Conservation (phyloP, 257 asterid species). For the Solanum sitiens region DNA sequence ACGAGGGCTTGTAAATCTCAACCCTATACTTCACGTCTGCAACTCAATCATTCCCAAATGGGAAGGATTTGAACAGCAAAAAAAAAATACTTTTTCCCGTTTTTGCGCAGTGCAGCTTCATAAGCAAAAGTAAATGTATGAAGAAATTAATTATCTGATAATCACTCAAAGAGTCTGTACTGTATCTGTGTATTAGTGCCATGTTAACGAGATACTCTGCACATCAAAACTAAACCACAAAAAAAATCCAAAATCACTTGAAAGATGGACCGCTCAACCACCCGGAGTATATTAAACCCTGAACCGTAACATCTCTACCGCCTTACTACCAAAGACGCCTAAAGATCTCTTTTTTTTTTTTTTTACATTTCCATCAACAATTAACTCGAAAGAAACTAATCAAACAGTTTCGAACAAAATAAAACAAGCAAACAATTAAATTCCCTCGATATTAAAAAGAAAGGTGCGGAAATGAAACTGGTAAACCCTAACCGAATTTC, state of each 20-base stretch:
- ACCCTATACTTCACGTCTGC: neutral
- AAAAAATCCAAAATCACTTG: neutral
- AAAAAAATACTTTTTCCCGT: too few species aligned
- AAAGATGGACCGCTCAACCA: neutral
- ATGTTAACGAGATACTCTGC: neutral
- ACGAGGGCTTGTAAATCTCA: neutral
- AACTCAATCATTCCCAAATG: neutral
- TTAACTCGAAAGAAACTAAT: neutral
- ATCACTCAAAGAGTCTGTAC: neutral
- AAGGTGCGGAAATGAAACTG: neutral
- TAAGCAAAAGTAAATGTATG: neutral
- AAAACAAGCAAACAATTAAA: neutral
- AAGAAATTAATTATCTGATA: neutral
- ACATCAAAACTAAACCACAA: neutral
- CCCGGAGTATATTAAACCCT: neutral
- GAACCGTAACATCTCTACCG: neutral
- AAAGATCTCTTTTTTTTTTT: neutral
- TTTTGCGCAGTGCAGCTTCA: neutral
- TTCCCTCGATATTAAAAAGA: neutral
- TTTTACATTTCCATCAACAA: neutral
- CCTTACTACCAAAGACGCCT: neutral
- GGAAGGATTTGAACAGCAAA: neutral
- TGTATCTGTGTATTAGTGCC: neutral
- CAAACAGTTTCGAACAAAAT: neutral
- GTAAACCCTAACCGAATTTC: conserved; percentile 58